These are phyloP conservation scores for Ceratobasidium theobromae DNA, from an alignment of 1,284 basidiomycete species.

Conservation along the genomic window DNA sequence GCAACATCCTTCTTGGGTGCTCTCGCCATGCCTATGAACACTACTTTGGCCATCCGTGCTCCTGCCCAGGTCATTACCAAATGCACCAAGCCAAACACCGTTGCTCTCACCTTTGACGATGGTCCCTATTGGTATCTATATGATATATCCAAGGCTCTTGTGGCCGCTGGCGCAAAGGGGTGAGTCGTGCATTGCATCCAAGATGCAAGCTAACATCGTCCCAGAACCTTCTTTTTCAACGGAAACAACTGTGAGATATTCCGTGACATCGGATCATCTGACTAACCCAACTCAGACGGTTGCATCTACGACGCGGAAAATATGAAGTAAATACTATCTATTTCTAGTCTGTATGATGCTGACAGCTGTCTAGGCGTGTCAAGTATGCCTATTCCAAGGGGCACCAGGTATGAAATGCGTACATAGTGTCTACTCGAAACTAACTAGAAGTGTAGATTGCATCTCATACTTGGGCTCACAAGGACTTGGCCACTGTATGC, in stretches of 20 bases:
- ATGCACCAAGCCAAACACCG: slow-evolving; percentile 34
- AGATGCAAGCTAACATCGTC: neutral
- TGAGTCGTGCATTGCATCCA: too few species aligned
- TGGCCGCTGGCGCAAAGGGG: slow-evolving; percentile 35
- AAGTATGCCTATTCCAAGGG: slow-evolving; percentile 30
- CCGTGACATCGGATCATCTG: neutral
- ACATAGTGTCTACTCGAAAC: neutral
- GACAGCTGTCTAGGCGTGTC: slow-evolving; percentile 12
- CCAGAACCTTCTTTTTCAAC: slow-evolving; percentile 29
- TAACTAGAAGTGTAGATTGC: too few species aligned
- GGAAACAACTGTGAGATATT: slow-evolving; percentile 19
- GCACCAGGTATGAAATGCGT: slow-evolving; percentile 18
- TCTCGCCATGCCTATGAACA: slow-evolving; percentile 1
- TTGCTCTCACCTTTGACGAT: slow-evolving; percentile 35
- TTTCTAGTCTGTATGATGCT: neutral
- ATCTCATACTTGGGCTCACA: slow-evolving; percentile 34
- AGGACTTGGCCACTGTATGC: slow-evolving; percentile 9
- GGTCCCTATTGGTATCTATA: slow-evolving; percentile 32
- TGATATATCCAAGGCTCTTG: slow-evolving; percentile 34
- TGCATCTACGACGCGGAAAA: slow-evolving; percentile 36
- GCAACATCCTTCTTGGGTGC: too few species aligned
- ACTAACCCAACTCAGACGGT: neutral
- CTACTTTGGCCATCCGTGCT: neutral
- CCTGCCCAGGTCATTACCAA: slow-evolving; percentile 30
- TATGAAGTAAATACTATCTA: neutral